phyloP scores from a whole-genome alignment of 2,329 filamentous ascomycete genomes.

The Sclerotinia sclerotiorum region DNA sequence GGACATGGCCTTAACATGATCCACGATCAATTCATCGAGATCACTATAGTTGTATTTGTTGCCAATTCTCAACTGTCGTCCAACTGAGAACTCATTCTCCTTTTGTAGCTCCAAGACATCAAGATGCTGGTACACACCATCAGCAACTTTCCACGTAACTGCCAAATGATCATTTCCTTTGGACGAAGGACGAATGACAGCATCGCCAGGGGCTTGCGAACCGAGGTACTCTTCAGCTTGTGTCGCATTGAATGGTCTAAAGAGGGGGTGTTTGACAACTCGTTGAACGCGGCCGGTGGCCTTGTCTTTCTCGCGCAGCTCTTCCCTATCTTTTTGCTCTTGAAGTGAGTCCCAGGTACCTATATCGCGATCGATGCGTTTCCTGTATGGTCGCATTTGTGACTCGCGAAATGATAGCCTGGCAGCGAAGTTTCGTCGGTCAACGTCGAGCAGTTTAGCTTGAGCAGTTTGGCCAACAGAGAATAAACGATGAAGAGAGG shows the following conservation, averaged over 20 bases:
- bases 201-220: conserved; percentile 80
- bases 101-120: conserved; percentile 97
- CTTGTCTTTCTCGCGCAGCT: conserved; percentile 82
- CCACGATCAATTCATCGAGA: conserved; percentile 94
- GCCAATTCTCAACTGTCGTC: conserved; percentile 78
- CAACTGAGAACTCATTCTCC: conserved; percentile 93
- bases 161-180: conserved; percentile 94
- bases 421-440: conserved; percentile 79
- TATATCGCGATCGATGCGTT: conserved; percentile 67
- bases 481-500: conserved; percentile 71
- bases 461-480: conserved; percentile 79
- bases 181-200: conserved; percentile 92
- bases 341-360: conserved; percentile 85
- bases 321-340: conserved; percentile 79
- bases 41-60: conserved; percentile 92
- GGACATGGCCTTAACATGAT: conserved; percentile 96
- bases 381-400: conserved; percentile 70
- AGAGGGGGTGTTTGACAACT: conserved; percentile 97
- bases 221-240: conserved; percentile 94
- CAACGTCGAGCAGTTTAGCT: conserved; percentile 83
- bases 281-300: conserved; percentile 81
- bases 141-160: conserved; percentile 96
- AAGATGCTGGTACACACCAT: conserved; percentile 95
- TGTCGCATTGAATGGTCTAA: conserved; percentile 86
- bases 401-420: conserved; percentile 85